Evolutionary conservation across 2,329 filamentous ascomycete genomes (phyloP), one percentile per base, ranked within the genome.

Genomic region (Aspergillus costaricaensis): DNA sequence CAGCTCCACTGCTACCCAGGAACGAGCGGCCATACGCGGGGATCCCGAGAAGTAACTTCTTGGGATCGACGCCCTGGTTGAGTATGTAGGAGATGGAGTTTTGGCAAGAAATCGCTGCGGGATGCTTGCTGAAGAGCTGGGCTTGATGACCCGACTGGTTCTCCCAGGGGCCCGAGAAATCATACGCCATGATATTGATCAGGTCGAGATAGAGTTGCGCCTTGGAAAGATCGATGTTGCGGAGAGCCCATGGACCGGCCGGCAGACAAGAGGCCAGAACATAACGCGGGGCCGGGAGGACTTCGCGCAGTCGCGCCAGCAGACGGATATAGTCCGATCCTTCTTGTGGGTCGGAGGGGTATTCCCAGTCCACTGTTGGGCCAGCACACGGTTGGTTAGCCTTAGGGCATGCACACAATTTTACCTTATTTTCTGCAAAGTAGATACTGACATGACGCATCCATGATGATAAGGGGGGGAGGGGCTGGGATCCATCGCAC

Each of bases 121-220:
- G 44, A 48, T 62, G 44, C 25, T 36, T 36, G 59, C 56, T 2
- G 70, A 88, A 91, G 1, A 95, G 84, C 71, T 92, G 90, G 4
- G 90, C 86, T 57, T 94, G 91, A 72, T 94, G 89, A 6, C 90
- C 91, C 49, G 85, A 86, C 59, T 83, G 83, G 30, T 80, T 72
- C 1, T 84, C 85, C 90, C 90, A 93, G 3, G 85, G 81, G 1
- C 91, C 90, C 25, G 85, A 87, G 70, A 93, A 91, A 74, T 95
- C 91, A 75, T 92, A 95, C 1, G 90, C 85, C 85, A 90, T 91
- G 38, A 95, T 78, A 73, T 94, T 94, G 73, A 95, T 79, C 63
- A 88, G 83, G 74, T 94, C 90, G 38, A 95, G 81, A 66, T 90
- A 87, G 49, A 84, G 78, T 53, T 88, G 83, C 10, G 88, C 85